phyloP scores from a whole-genome alignment of 2,329 filamentous ascomycete genomes.

The Fusarium anguioides region DNA sequence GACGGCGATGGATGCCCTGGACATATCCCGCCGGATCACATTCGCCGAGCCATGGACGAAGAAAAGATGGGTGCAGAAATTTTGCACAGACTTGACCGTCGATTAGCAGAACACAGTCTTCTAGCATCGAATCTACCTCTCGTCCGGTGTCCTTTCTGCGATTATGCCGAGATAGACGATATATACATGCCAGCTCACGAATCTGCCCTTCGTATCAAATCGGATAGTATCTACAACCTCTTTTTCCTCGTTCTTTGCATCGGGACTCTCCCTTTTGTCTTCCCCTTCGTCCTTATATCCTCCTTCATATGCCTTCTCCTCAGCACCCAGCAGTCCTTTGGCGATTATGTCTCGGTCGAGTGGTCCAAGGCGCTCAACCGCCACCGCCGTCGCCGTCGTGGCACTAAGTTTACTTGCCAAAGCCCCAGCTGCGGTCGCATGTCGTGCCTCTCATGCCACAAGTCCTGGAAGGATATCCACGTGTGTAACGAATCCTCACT shows the following conservation, averaged over 20 bases:
- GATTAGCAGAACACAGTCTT: slow-evolving; percentile 80
- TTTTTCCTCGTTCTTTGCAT: slow-evolving; percentile 64
- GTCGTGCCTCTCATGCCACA: slow-evolving; percentile 85
- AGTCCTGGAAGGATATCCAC: slow-evolving; percentile 88
- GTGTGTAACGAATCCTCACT: slow-evolving; percentile 87
- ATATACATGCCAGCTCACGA: slow-evolving; percentile 70
- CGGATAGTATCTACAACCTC: slow-evolving; percentile 60
- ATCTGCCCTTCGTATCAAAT: slow-evolving; percentile 66
- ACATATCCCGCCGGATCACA: slow-evolving; percentile 74
- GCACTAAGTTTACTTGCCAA: slow-evolving; percentile 81
- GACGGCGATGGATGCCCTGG: slow-evolving; percentile 77
- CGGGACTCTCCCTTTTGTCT: slow-evolving; percentile 65
- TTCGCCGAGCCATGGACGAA: slow-evolving; percentile 77
- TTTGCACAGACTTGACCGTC: slow-evolving; percentile 79
- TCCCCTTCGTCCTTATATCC: slow-evolving; percentile 62
- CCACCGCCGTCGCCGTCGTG: slow-evolving; percentile 75
- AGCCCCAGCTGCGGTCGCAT: slow-evolving; percentile 73
- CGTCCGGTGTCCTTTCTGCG: slow-evolving; percentile 88
- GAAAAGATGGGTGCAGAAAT: slow-evolving; percentile 77
- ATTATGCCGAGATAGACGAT: slow-evolving; percentile 89
- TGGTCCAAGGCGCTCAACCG: slow-evolving; percentile 72
- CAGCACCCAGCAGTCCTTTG: slow-evolving; percentile 56
- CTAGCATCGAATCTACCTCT: slow-evolving; percentile 79
- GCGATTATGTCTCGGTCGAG: slow-evolving; percentile 56
- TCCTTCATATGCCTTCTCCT: slow-evolving; percentile 58